phyloP scores from a whole-genome alignment of 805 yeast genomes.

The Wickerhamiella cacticola region DNA sequence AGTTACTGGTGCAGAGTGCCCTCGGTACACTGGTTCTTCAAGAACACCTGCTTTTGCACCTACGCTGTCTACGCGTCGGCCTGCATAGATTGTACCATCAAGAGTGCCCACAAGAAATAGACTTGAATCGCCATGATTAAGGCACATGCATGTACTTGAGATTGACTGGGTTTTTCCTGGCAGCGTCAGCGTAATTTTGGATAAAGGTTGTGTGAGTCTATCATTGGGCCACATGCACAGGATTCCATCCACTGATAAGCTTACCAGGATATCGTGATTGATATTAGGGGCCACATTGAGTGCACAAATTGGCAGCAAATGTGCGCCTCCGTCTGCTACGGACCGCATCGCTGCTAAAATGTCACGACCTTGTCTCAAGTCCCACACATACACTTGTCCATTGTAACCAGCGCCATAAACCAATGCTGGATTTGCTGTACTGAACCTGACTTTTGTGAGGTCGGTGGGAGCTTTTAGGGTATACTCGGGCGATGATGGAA shows the following conservation, averaged over 20 bases:
- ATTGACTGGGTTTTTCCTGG: slow-evolving; percentile 22
- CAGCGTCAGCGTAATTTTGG: slow-evolving; percentile 20
- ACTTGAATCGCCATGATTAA: slow-evolving; percentile 25
- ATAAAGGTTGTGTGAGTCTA: slow-evolving; percentile 28
- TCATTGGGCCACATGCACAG: slow-evolving; percentile 31
- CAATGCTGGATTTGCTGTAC: slow-evolving; percentile 30
- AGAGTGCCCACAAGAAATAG: slow-evolving; percentile 31
- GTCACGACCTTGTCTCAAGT: slow-evolving; percentile 24
- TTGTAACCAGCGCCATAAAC: slow-evolving; percentile 39
- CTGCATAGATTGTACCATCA: slow-evolving; percentile 29
- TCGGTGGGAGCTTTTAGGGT: slow-evolving; percentile 34
- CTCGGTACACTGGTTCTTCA: slow-evolving; percentile 19
- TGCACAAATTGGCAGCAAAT: slow-evolving; percentile 28
- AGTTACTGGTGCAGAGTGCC: slow-evolving; percentile 31
- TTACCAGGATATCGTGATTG: slow-evolving; percentile 24
- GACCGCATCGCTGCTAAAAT: slow-evolving; percentile 26
- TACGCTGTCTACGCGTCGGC: slow-evolving; percentile 26
- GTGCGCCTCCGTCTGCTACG: slow-evolving; percentile 26
- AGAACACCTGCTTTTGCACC: slow-evolving; percentile 18
- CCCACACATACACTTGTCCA: slow-evolving; percentile 46
- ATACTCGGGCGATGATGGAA: slow-evolving; percentile 30
- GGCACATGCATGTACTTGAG: slow-evolving; percentile 26
- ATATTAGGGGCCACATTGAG: slow-evolving; percentile 25
- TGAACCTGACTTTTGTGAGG: slow-evolving; percentile 33
- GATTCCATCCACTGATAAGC: slow-evolving; percentile 31